phyloP scores from a whole-genome alignment of 208 protist genomes.

The Herpetomonas muscarum region DNA sequence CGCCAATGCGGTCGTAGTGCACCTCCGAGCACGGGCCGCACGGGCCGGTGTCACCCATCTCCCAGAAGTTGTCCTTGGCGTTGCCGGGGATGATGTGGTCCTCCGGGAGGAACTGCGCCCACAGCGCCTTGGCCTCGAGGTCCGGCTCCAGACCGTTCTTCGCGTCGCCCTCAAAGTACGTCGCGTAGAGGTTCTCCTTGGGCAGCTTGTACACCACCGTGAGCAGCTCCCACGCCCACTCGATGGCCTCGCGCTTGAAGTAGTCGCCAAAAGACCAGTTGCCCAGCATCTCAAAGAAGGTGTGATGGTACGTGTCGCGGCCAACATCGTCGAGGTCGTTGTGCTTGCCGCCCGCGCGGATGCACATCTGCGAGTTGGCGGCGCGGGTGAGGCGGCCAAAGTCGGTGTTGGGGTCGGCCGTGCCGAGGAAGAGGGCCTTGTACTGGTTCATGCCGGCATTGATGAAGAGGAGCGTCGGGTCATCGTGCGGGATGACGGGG shows the following conservation, averaged over 20 bases:
- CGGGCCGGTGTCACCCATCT: conserved; percentile 98
- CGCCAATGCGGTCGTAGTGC: conserved; percentile 98
- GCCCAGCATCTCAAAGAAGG: conserved; percentile 99
- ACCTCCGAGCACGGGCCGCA: conserved; percentile 99
- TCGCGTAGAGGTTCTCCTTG: conserved; percentile 96
- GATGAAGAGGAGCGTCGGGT: conserved; percentile 98
- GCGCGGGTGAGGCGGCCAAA: conserved; percentile 94
- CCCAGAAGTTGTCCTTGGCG: conserved; percentile 99
- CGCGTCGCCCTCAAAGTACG: conserved; percentile 97
- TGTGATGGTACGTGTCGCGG: conserved; percentile 99
- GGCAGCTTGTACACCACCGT: conserved; percentile 94
- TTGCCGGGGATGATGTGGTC: conserved; percentile 89
- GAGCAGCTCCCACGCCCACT: conserved; percentile 97
- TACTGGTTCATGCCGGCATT: conserved; percentile 99
- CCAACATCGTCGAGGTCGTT: conserved; percentile 99
- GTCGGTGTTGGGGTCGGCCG: conserved; percentile 89
- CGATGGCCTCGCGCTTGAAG: conserved; percentile 98
- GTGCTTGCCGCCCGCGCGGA: conserved; percentile 99
- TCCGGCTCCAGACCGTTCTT: conserved; percentile 89
- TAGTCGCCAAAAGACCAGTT: conserved; percentile 99
- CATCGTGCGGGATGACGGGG: conserved; percentile 94
- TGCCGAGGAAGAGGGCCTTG: conserved; percentile 98
- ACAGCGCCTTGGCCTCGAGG: conserved; percentile 91
- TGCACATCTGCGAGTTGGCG: conserved; percentile 98
- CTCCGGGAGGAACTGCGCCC: conserved; percentile 90